A percentile compares a stretch with the other conserved stretches of the same genome.
phyloP scores from a whole-genome alignment of 305 asterid species.

The Fraxinus xanthoxyloides region DNA sequence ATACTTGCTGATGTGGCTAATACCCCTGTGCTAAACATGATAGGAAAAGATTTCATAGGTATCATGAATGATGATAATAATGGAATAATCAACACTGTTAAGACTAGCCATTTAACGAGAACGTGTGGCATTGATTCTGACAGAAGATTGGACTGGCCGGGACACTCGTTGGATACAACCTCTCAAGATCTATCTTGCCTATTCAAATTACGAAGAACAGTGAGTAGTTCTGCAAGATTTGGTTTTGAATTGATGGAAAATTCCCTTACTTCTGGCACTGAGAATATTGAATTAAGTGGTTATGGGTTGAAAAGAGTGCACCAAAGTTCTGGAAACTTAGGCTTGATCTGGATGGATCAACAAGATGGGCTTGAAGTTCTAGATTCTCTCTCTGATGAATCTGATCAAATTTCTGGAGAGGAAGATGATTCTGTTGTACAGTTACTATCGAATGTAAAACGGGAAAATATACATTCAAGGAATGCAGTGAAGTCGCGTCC shows the following conservation, averaged over 20 bases:
- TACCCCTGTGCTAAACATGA: slow-evolving; percentile 40
- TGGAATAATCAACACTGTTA: slow-evolving; percentile 22
- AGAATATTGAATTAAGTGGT: slow-evolving; percentile 21
- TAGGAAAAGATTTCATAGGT: slow-evolving; percentile 34
- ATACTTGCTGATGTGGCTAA: slow-evolving; percentile 52
- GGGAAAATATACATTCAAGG: slow-evolving; percentile 12
- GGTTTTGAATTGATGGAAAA: slow-evolving; percentile 31
- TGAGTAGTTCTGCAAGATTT: slow-evolving; percentile 57
- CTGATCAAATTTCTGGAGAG: slow-evolving; percentile 42
- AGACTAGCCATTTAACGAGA: slow-evolving; percentile 34
- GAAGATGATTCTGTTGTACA: slow-evolving; percentile 54
- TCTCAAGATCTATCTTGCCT: slow-evolving; percentile 51
- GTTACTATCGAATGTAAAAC: slow-evolving; percentile 26
- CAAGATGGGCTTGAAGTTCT: slow-evolving; percentile 45
- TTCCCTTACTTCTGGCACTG: slow-evolving; percentile 22
- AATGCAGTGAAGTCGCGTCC: slow-evolving; percentile 31
- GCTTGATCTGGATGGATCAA: slow-evolving; percentile 39
- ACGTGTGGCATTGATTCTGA: slow-evolving; percentile 30
- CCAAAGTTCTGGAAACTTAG: slow-evolving; percentile 59
- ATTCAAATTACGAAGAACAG: slow-evolving; percentile 53
- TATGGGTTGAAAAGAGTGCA: slow-evolving; percentile 57
- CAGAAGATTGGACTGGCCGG: slow-evolving; percentile 76
- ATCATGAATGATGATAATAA: slow-evolving; percentile 13
- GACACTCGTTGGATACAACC: slow-evolving; percentile 61
- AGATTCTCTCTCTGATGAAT: slow-evolving; percentile 45